These are phyloP conservation scores for Talaromyces rugulosus DNA, from an alignment of 2,329 filamentous ascomycete species.

Conservation along the genomic window DNA sequence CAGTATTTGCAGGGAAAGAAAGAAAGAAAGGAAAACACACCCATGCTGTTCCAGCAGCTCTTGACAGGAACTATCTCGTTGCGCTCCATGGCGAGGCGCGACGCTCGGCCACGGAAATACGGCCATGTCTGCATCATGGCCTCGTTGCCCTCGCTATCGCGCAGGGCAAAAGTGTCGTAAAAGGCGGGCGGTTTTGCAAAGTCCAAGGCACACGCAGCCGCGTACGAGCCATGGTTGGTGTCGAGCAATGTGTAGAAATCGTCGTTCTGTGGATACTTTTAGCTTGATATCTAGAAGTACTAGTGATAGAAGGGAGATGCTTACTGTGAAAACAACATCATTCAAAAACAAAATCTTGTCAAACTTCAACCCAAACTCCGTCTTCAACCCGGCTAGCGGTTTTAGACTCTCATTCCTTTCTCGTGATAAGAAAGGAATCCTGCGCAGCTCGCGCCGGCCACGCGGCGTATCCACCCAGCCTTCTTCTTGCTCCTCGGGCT, in stretches of 20 bases:
- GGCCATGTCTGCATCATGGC: conserved; percentile 65
- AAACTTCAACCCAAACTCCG: conserved; percentile 47
- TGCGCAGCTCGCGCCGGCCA: conserved; percentile 53
- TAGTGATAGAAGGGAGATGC: conserved; percentile 2
- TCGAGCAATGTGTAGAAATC: conserved; percentile 54
- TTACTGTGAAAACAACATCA: conserved; percentile 43
- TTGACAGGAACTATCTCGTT: conserved; percentile 54
- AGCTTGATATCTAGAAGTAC: neutral
- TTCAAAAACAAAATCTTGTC: conserved; percentile 58
- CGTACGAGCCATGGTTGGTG: conserved; percentile 57
- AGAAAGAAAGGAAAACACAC: conserved; percentile 7
- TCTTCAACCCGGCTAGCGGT: conserved; percentile 51
- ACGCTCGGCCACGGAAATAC: conserved; percentile 52
- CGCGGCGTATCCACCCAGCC: conserved; percentile 63
- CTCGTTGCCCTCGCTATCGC: conserved; percentile 61
- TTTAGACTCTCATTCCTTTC: conserved; percentile 62
- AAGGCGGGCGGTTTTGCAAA: conserved; percentile 64
- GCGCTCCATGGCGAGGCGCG: conserved; percentile 51
- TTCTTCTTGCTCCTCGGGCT: conserved; percentile 34
- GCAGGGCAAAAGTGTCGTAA: conserved; percentile 70
- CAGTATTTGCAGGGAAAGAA: neutral
- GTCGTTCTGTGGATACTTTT: neutral
- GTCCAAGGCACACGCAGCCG: conserved; percentile 67
- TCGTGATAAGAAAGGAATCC: conserved; percentile 65
- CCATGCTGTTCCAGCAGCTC: conserved; percentile 66